Conservation (phyloP, 352 stramenopile species). For the Globisporangium apiculatum region DNA sequence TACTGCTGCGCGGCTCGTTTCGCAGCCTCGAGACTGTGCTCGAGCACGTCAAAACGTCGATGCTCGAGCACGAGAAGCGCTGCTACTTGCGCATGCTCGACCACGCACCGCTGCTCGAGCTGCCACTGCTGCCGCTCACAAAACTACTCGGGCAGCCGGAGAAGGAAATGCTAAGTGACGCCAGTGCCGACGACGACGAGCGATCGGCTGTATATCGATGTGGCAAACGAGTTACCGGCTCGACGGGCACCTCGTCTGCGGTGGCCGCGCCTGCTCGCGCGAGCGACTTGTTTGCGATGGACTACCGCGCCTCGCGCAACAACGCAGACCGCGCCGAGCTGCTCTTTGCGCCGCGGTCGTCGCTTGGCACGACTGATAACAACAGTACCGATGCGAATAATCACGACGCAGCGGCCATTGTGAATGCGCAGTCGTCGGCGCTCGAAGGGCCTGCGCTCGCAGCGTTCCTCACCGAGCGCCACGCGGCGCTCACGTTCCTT, state of each 20-base stretch:
- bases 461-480: slow-evolving; percentile 55
- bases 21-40: slow-evolving; percentile 45
- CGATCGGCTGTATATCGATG: slow-evolving; percentile 33
- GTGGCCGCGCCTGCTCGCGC: slow-evolving; percentile 44
- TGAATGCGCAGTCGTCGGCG: neutral
- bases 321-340: slow-evolving; percentile 44
- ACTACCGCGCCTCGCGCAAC: slow-evolving; percentile 26
- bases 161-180: neutral
- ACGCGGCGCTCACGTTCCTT: slow-evolving; percentile 47
- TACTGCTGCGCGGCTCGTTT: slow-evolving; percentile 64
- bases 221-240: slow-evolving; percentile 23
- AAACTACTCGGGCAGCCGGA: slow-evolving; percentile 25
- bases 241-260: neutral
- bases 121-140: slow-evolving; percentile 50
- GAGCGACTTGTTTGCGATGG: slow-evolving; percentile 69
- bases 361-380: neutral
- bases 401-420: neutral
- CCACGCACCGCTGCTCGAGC: slow-evolving; percentile 28
- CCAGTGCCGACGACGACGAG: slow-evolving; percentile 20
- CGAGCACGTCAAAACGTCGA: slow-evolving; percentile 42
- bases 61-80: slow-evolving; percentile 64
- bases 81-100: slow-evolving; percentile 77
- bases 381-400: neutral
- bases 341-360: slow-evolving; percentile 34
- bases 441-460: slow-evolving; percentile 36